phyloP scores from a whole-genome alignment of 257 asterid genomes.

The Asclepias syriaca region DNA sequence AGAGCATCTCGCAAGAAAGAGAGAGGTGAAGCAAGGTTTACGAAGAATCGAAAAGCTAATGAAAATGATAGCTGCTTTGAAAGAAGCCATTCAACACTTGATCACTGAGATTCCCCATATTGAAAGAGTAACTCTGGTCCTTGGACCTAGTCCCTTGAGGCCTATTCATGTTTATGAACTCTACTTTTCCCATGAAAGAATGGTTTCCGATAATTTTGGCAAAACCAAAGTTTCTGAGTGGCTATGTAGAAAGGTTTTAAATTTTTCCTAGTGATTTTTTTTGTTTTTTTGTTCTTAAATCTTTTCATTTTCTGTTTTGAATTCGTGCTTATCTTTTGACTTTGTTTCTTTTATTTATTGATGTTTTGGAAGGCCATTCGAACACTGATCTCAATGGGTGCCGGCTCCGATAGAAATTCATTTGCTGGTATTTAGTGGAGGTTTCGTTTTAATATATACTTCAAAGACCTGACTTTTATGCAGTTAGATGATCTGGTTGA shows the following conservation, averaged over 20 bases:
- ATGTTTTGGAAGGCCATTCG: slow-evolving; percentile 65
- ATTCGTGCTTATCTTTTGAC: slow-evolving; percentile 4
- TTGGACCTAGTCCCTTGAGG: slow-evolving; percentile 88
- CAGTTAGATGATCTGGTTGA: slow-evolving; percentile 4
- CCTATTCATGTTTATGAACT: slow-evolving; percentile 76
- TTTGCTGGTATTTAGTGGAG: slow-evolving; percentile 43
- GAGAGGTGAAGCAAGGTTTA: slow-evolving; percentile 83
- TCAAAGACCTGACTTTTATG: background rate
- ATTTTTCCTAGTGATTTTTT: background rate
- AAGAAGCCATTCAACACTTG: slow-evolving; percentile 58
- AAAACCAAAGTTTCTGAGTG: slow-evolving; percentile 57
- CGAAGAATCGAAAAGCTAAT: slow-evolving; percentile 70
- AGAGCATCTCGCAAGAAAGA: slow-evolving; percentile 58
- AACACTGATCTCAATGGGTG: slow-evolving; percentile 73
- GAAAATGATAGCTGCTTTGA: slow-evolving; percentile 49
- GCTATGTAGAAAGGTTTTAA: slow-evolving; percentile 68
- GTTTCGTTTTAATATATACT: background rate
- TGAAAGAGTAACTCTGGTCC: slow-evolving; percentile 53
- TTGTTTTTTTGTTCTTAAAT: background rate
- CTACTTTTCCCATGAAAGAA: slow-evolving; percentile 41
- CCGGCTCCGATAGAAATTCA: slow-evolving; percentile 55
- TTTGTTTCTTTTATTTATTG: background rate
- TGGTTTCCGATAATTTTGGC: slow-evolving; percentile 38
- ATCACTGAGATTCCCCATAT: slow-evolving; percentile 50
- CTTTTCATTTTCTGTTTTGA: background rate